Percentiles rank a stretch among this genome's conserved stretches.
phyloP scores from a whole-genome alignment of 2,329 filamentous ascomycete genomes.

The Fusarium papillatum region DNA sequence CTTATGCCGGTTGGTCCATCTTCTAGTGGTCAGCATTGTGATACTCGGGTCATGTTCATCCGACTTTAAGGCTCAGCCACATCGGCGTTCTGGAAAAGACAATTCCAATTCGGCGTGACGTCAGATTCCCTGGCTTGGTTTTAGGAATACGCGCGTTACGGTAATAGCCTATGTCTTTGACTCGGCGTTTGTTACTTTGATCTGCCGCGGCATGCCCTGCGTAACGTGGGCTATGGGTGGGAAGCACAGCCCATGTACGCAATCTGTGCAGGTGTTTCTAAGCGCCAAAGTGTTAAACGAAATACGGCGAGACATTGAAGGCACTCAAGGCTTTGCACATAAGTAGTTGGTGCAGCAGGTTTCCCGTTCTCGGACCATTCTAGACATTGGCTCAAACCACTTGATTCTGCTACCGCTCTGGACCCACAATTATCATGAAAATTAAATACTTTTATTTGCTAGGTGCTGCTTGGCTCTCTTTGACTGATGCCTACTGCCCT shows the following conservation, averaged over 20 bases:
- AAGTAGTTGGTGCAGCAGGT: background rate
- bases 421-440: background rate
- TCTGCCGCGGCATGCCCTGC: background rate
- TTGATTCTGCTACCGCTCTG: background rate
- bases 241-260: background rate
- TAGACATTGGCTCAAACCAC: background rate
- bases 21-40: background rate
- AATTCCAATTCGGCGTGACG: background rate
- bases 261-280: background rate
- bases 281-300: background rate
- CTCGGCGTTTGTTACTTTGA: background rate
- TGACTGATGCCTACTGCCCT: constrained; percentile 29
- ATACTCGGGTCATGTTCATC: background rate
- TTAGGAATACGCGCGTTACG: background rate
- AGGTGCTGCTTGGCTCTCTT: background rate
- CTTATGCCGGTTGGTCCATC: background rate
- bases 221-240: background rate
- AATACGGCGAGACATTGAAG: background rate
- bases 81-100: background rate
- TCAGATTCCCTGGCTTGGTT: background rate
- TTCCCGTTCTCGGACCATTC: background rate
- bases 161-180: background rate
- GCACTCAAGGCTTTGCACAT: background rate
- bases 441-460: background rate
- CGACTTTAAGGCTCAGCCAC: background rate